A percentile compares a stretch with the other conserved stretches of the same genome.
Conservation (phyloP, 2,329 filamentous ascomycete species). For the Clarireedia homoeocarpa region DNA sequence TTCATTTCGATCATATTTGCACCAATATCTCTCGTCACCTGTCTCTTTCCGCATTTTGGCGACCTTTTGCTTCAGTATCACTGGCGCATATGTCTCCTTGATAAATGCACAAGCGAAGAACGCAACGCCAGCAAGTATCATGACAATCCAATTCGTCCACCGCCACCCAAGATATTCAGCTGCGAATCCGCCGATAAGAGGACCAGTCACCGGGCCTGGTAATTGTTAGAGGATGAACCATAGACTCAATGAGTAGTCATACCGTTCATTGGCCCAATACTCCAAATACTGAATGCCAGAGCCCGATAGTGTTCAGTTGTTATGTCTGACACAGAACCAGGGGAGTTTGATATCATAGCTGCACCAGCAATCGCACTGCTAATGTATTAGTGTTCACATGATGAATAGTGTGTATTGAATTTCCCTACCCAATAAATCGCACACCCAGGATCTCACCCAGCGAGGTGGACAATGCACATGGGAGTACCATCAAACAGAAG, state of each 20-base stretch:
- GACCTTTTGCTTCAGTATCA: conserved; percentile 59
- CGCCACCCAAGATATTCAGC: conserved; percentile 75
- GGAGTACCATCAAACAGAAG: conserved; percentile 64
- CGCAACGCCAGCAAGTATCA: conserved; percentile 62
- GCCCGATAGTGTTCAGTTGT: conserved; percentile 73
- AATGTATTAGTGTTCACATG: conserved; percentile 3
- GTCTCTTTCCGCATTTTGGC: conserved; percentile 57
- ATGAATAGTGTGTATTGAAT: background rate
- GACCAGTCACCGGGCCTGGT: conserved; percentile 44
- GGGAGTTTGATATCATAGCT: conserved; percentile 75
- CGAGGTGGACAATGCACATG: conserved; percentile 61
- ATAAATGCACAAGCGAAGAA: conserved; percentile 51
- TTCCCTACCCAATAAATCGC: conserved; percentile 59
- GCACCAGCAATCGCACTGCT: conserved; percentile 58
- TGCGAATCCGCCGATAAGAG: conserved; percentile 74
- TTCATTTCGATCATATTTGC: conserved; percentile 45
- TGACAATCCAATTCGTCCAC: conserved; percentile 76
- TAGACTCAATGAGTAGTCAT: background rate
- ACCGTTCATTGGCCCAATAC: conserved; percentile 77
- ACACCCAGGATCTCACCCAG: conserved; percentile 61
- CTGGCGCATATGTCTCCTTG: conserved; percentile 71
- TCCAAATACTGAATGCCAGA: conserved; percentile 76
- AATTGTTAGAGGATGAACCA: background rate
- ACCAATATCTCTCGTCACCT: conserved; percentile 68
- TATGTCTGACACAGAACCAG: conserved; percentile 77